Percentiles rank a stretch among this genome's conserved stretches.
phyloP scores from a whole-genome alignment of 2,329 filamentous ascomycete genomes.

The Fusarium sp. region DNA sequence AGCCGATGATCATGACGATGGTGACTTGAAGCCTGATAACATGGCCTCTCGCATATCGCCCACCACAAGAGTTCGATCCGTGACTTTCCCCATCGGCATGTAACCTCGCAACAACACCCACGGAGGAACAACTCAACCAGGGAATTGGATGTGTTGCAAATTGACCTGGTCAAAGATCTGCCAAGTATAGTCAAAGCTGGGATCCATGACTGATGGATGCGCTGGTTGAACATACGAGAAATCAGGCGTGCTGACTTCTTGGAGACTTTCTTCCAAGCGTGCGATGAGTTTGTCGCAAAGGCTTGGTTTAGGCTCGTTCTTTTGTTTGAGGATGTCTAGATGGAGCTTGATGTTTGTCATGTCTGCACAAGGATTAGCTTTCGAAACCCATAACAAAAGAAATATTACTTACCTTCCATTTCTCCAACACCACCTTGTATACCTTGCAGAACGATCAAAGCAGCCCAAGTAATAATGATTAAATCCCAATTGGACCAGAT shows the following conservation, averaged over 20 bases:
- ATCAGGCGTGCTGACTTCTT: conserved; percentile 15
- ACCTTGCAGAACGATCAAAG: conserved; percentile 8
- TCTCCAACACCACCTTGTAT: conserved; percentile 14
- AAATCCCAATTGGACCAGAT: conserved; percentile 22
- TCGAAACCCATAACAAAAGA: rapidly evolving
- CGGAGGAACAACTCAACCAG: not conserved
- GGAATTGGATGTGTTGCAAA: conserved; percentile 17
- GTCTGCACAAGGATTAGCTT: not conserved
- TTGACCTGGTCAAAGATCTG: conserved; percentile 21
- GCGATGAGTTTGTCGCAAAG: conserved; percentile 18
- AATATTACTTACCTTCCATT: not conserved
- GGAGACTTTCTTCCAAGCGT: conserved; percentile 1
- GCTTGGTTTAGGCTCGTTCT: conserved; percentile 11
- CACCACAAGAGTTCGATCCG: not conserved
- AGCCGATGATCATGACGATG: not conserved
- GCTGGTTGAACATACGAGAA: conserved; percentile 11
- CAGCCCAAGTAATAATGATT: conserved; percentile 19
- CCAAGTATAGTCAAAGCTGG: conserved; percentile 16
- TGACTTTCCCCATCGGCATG: conserved; percentile 3
- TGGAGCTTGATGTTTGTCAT: conserved; percentile 23
- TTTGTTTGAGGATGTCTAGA: conserved; percentile 11
- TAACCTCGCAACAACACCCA: rapidly evolving
- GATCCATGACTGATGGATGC: conserved; percentile 8
- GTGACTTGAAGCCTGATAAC: conserved; percentile 16
- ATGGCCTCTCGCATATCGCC: conserved; percentile 17